Evolutionary conservation across 495 filamentous ascomycete genomes (phyloP), one percentile per base, ranked within the genome.

Genomic region (Xylaria venustula): DNA sequence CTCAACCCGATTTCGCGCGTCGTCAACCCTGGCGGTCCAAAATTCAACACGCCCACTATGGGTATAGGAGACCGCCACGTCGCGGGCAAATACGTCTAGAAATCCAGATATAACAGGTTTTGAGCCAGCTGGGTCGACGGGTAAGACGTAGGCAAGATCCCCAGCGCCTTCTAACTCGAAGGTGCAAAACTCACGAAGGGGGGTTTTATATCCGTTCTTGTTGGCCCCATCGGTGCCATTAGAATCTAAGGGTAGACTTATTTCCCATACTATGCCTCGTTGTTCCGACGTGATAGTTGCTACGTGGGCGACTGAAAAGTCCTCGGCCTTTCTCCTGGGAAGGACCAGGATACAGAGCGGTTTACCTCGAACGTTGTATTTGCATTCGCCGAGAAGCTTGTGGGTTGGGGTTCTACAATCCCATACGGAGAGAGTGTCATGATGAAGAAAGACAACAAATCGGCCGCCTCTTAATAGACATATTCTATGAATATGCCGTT

Each of bases 31-130:
- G 8, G 91, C 92, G 9, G 92, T 90, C 92, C 93, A 97, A 32
- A 93, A 93, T 49, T 86, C 84, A 36, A 98, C 79, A 20, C 87
- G 73, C 6, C 93, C 93, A 22, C 79, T 85, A 14, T 85, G 76
- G 0, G 90, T 93, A 67, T 94, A 95, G 2, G 93, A 93, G 25
- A 96, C 87, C 9, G 90, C 92, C 48, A 96, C 88, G 64, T 97
- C 92, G 28, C 88, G 85, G 12, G 92, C 90, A 70, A 97, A 97
- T 0, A 88, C 84, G 68, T 96, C 93, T 47, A 97, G 81, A 59
- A 91, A 96, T 5, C 87, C 90, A n/a, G 90, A 90, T 22, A 86
- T 81, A 23, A 86, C 77, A 12, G 85, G 80, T 46, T 83, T 78
- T 12, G 88, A 84, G 23, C 93, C 93, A 9, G 92, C 92, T 12